Conservation (phyloP, 2,329 filamentous ascomycete species). For the Hysterium pulicare region DNA sequence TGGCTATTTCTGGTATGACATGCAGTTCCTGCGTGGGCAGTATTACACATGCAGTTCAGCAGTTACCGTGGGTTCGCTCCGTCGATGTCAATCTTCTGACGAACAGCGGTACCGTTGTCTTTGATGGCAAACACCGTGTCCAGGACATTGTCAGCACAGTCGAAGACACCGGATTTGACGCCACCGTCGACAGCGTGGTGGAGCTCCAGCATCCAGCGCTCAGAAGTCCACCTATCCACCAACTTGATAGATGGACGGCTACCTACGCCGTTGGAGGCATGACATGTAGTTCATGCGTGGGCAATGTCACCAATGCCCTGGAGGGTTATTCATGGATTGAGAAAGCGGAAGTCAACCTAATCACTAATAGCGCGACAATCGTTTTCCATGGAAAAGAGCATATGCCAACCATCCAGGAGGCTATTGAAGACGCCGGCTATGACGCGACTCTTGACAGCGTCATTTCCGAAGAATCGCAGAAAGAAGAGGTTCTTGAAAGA, state of each 20-base stretch:
- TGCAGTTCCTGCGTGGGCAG: conserved; percentile 55
- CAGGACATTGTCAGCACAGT: conserved; percentile 49
- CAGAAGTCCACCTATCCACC: not conserved
- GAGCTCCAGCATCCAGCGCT: conserved; percentile 9
- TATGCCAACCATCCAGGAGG: conserved; percentile 44
- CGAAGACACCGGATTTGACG: conserved; percentile 48
- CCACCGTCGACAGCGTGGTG: conserved; percentile 32
- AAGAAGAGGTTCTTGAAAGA: conserved; percentile 21
- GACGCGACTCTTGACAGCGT: conserved; percentile 38
- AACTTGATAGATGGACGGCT: conserved; percentile 34
- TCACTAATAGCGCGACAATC: conserved; percentile 50
- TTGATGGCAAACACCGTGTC: conserved; percentile 44
- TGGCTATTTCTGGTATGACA: conserved; percentile 59
- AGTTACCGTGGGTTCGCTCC: conserved; percentile 45
- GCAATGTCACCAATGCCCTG: conserved; percentile 47
- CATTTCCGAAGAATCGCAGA: conserved; percentile 12
- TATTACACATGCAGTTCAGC: conserved; percentile 49
- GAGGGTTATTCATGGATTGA: conserved; percentile 45
- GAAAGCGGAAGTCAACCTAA: conserved; percentile 49
- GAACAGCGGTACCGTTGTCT: conserved; percentile 49
- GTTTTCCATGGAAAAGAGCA: conserved; percentile 48
- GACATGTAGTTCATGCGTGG: conserved; percentile 57
- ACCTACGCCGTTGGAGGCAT: conserved; percentile 54
- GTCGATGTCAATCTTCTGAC: conserved; percentile 53
- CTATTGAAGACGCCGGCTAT: conserved; percentile 48